These are phyloP conservation scores for Forsythia suspensa DNA, from an alignment of 257 asterid species.

Conservation along the genomic window DNA sequence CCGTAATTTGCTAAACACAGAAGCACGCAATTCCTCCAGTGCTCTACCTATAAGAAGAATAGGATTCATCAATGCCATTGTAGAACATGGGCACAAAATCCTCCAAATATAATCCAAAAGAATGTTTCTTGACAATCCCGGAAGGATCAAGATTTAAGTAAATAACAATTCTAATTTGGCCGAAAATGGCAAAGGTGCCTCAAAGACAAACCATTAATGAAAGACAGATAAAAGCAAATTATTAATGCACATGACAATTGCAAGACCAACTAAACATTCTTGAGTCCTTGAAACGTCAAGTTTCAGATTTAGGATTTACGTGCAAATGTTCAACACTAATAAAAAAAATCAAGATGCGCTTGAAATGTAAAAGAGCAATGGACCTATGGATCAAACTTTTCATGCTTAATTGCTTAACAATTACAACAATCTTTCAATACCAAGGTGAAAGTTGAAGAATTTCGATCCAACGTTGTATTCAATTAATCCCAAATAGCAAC, in stretches of 20 bases:
- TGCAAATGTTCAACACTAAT: not conserved
- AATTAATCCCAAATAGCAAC: not conserved
- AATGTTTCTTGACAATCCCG: not conserved
- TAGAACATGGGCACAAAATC: slow-evolving; percentile 3
- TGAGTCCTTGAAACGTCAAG: not conserved
- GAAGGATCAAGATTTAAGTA: not conserved
- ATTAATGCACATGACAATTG: not conserved
- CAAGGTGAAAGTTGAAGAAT: not conserved
- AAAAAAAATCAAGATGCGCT: not conserved
- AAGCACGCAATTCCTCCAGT: slow-evolving; percentile 79
- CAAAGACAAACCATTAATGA: not conserved
- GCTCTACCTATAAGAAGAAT: slow-evolving; percentile 64
- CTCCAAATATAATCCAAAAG: not conserved
- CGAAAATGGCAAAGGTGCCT: not conserved
- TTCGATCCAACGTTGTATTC: not conserved
- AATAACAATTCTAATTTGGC: not conserved
- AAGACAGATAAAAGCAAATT: not conserved
- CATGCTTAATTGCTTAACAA: not conserved
- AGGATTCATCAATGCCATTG: slow-evolving; percentile 14
- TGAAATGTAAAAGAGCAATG: not conserved
- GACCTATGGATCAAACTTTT: not conserved
- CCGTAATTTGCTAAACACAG: slow-evolving; percentile 67
- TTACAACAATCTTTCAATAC: not conserved
- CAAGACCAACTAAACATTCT: not conserved
- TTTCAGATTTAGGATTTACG: not conserved